Evolutionary conservation across 257 asterid species (phyloP), one percentile per base, ranked within the genome.

Genomic region (Phtheirospermum japonicum): DNA sequence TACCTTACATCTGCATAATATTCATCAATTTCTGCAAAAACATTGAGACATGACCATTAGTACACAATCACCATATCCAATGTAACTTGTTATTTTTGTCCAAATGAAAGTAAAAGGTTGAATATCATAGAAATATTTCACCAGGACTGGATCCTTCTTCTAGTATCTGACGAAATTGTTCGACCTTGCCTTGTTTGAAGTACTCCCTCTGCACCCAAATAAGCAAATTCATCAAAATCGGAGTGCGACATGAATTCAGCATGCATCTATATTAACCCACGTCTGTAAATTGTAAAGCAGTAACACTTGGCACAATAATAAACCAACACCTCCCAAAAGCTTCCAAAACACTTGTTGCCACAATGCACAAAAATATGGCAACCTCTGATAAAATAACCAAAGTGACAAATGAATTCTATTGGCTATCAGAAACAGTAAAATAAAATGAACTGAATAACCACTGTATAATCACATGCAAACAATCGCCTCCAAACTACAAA

Each of bases 71-170:
- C 57, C 71, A 67, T 48, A 70, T n/a, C 43, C 43, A 64, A 57
- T 10, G 54, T 2, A 12, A 13, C 10, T 40, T 39, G 36, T 58
- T 50, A 16, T 61, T 62, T 37, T 59, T 59, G 17, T 51, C 64
- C 26, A 57, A 59, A 61, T 40, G 67, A 72, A 67, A 14, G 50
- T 46, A 7, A 63, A 7, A 32, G 49, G 20, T 49, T 19, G 33
- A 67, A 31, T 20, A 57, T 49, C 28, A 6, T 5, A 45, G 43
- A 53, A 58, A 40, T 4, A 46, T 48, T 48, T 56, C 76, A 92
- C 99, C 97, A 61, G 97, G 99, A 76, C 96, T 87, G 64, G 99
- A 93, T 64, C 97, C 99, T 81, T 89, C 99, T 80, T 89, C 99
- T 76, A 93, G 75, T 69, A 93, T 93, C 79, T 89, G 99, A 69